phyloP scores from a whole-genome alignment of 2,329 filamentous ascomycete species.

The Eurotiales sp. region DNA sequence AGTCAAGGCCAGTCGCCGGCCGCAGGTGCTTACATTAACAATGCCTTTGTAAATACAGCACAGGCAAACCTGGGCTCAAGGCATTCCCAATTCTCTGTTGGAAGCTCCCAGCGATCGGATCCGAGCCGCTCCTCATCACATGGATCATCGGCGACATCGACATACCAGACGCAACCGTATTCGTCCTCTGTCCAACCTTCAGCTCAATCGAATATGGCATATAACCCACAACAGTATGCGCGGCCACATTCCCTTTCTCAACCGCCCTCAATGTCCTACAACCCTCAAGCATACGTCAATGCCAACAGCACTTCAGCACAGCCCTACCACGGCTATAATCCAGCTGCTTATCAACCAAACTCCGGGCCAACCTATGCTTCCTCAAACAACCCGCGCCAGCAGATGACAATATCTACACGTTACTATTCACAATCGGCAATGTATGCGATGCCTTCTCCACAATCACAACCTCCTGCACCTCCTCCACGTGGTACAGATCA shows the following conservation, averaged over 20 bases:
- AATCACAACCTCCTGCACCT: constrained; percentile 27
- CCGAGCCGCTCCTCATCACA: constrained; percentile 41
- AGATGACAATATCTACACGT: constrained; percentile 20
- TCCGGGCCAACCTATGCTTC: constrained; percentile 27
- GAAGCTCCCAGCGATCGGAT: constrained; percentile 32
- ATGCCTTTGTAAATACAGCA: constrained; percentile 20
- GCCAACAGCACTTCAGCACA: constrained; percentile 20
- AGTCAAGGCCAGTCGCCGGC: constrained; percentile 5
- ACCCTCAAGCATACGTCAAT: constrained; percentile 60
- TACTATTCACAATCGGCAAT: constrained; percentile 29
- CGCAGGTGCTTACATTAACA: constrained; percentile 23
- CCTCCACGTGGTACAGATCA: constrained; percentile 38
- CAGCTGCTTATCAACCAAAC: constrained; percentile 46
- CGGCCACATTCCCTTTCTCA: constrained; percentile 45
- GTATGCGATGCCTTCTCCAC: constrained; percentile 29
- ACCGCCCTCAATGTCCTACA: constrained; percentile 55
- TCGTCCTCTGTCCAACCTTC: constrained; percentile 31
- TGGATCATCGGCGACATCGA: constrained; percentile 36
- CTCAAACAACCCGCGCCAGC: constrained; percentile 32
- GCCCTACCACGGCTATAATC: constrained; percentile 47
- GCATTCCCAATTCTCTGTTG: constrained; percentile 33
- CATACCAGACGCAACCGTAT: constrained; percentile 50
- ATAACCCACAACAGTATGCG: constrained; percentile 62
- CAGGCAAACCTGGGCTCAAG: constrained; percentile 32
- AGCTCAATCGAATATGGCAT: constrained; percentile 46